Percentiles rank a stretch among this genome's conserved stretches.
phyloP scores from a whole-genome alignment of 345 rosid species.

The Salix udensis region DNA sequence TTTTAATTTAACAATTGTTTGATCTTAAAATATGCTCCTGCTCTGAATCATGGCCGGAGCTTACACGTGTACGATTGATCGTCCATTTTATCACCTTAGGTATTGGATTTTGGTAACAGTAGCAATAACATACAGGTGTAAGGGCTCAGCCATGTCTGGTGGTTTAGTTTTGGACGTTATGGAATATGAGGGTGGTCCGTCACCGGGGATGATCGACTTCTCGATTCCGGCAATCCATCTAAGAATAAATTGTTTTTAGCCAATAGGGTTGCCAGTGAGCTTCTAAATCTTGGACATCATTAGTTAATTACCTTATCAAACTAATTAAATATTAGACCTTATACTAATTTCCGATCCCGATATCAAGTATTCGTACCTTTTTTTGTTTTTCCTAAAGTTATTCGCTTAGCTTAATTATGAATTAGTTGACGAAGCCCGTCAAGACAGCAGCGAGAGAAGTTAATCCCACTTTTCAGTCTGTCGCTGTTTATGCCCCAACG shows the following conservation, averaged over 20 bases:
- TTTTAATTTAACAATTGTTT: neutral
- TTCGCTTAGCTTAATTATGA: neutral
- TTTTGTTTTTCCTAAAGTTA: neutral
- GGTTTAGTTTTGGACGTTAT: no score
- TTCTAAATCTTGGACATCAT: no score
- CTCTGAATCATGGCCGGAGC: neutral
- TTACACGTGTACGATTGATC: neutral
- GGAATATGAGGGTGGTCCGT: neutral
- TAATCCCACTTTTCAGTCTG: neutral
- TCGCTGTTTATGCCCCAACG: neutral
- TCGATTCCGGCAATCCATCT: neutral
- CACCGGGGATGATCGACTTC: neutral
- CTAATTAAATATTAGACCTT: neutral
- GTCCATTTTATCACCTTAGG: neutral
- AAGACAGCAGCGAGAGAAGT: neutral
- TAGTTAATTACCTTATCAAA: no score
- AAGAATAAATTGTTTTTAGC: neutral
- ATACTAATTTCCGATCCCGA: neutral
- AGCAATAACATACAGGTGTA: neutral
- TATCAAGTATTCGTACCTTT: neutral
- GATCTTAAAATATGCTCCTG: neutral
- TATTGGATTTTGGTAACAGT: neutral
- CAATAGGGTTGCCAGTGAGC: neutral
- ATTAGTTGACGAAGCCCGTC: neutral
- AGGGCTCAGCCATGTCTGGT: neutral